Percentiles rank a stretch among this genome's conserved stretches.
These are phyloP conservation scores for Vaccinium corymbosum DNA, from an alignment of 148 eudicot genomes.

Conservation along the genomic window DNA sequence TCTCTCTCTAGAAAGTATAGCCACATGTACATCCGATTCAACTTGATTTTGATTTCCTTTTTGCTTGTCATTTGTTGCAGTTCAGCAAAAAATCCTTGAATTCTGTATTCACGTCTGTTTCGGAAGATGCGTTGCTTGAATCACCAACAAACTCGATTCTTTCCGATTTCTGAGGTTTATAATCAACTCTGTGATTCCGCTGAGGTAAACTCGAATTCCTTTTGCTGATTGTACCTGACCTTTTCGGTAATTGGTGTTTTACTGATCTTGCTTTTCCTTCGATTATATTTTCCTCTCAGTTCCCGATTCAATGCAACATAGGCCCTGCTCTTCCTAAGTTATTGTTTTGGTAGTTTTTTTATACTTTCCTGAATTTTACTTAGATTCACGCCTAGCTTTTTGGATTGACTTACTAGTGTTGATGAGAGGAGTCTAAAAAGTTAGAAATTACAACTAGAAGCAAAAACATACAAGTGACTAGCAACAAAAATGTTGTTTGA, in stretches of 20 bases:
- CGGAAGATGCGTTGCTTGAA: conserved; percentile 34
- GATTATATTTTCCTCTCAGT: too few species aligned
- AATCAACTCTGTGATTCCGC: conserved; percentile 22
- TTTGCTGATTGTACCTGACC: neutral
- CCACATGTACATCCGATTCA: neutral
- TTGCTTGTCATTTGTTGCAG: conserved; percentile 11
- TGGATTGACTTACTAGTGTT: too few species aligned
- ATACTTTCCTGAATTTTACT: too few species aligned
- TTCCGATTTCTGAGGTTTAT: conserved; percentile 27
- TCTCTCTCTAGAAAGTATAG: too few species aligned
- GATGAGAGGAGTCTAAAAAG: too few species aligned
- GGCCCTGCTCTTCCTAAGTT: too few species aligned
- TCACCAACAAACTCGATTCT: conserved; percentile 22
- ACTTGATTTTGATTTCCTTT: neutral
- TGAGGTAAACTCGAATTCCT: conserved; percentile 30
- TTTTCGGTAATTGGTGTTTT: neutral
- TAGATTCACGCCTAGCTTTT: too few species aligned
- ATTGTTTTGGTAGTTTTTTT: too few species aligned
- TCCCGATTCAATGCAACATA: too few species aligned
- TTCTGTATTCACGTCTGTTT: conserved; percentile 31
- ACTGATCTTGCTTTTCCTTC: neutral
- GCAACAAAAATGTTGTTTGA: too few species aligned
- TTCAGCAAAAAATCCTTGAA: conserved; percentile 42
- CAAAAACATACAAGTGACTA: too few species aligned
- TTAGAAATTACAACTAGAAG: too few species aligned